Conservation (phyloP, 345 rosid species). For the Eucalyptus polybractea region DNA sequence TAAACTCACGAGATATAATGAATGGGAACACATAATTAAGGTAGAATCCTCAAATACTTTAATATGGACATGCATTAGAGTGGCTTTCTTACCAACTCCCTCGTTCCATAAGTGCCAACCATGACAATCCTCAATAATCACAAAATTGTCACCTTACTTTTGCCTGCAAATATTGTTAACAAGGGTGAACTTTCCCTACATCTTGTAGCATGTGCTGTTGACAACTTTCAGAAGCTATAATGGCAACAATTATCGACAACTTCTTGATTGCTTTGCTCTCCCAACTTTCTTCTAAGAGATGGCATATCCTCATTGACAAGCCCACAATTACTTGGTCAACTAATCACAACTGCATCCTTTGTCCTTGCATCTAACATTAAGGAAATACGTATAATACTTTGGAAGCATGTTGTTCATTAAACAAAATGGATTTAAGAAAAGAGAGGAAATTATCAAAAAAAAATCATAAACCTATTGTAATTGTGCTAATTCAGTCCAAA, state of each 20-base stretch:
- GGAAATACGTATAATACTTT: too few relatives aligned
- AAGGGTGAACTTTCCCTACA: background rate
- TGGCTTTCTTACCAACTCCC: too few relatives aligned
- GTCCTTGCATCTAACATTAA: too few relatives aligned
- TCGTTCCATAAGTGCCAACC: background rate
- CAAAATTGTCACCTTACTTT: background rate
- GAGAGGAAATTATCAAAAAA: too few relatives aligned
- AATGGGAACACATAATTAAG: background rate
- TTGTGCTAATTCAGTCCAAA: accelerated
- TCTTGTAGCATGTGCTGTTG: background rate
- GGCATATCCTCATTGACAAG: background rate
- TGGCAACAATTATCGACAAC: background rate
- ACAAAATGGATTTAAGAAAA: too few relatives aligned
- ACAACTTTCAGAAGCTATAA: too few relatives aligned
- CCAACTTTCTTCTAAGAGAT: background rate
- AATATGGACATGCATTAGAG: background rate
- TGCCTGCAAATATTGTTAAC: background rate
- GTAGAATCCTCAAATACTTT: background rate
- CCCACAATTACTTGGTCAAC: too few relatives aligned
- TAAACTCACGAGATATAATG: background rate
- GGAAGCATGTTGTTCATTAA: too few relatives aligned
- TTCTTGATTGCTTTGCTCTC: background rate
- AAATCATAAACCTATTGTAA: accelerated
- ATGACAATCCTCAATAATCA: background rate
- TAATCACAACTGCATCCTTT: too few relatives aligned